These are phyloP conservation scores for Hymenoscyphus infarciens DNA, from an alignment of 2,329 filamentous ascomycete species.

Conservation along the genomic window DNA sequence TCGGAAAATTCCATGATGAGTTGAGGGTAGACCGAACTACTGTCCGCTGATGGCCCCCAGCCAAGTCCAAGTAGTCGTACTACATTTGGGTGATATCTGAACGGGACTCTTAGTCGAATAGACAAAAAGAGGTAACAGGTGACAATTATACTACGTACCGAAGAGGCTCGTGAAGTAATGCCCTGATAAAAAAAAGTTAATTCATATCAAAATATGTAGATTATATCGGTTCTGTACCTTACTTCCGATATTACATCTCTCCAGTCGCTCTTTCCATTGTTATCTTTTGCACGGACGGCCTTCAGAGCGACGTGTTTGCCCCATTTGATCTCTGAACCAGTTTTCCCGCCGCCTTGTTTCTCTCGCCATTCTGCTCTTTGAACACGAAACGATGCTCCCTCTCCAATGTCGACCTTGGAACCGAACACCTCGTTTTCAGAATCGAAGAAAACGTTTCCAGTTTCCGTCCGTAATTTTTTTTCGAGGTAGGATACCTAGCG, in stretches of 20 bases:
- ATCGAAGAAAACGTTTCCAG: not conserved
- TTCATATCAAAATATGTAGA: too few relatives aligned
- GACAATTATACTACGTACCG: too few relatives aligned
- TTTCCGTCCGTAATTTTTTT: not conserved
- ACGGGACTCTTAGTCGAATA: too few relatives aligned
- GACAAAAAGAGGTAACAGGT: too few relatives aligned
- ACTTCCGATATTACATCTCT: not conserved
- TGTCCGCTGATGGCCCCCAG: not conserved
- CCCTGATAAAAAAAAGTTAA: not conserved
- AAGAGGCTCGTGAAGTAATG: not conserved
- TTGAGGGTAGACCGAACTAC: not conserved
- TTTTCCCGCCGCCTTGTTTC: not conserved
- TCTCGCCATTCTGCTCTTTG: not conserved
- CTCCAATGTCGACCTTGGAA: not conserved
- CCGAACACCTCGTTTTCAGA: not conserved
- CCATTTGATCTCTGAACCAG: not conserved
- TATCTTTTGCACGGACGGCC: not conserved
- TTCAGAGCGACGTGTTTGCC: not conserved
- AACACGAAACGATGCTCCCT: not conserved
- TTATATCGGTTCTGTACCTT: not conserved
- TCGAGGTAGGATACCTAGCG: not conserved
- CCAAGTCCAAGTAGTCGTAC: not conserved
- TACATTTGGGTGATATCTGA: not conserved
- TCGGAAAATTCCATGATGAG: not conserved
- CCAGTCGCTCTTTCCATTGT: slow-evolving; percentile 1